Percentiles rank a stretch among this genome's conserved stretches.
phyloP scores from a whole-genome alignment of 441 rosid species.

The Gossypium laxum region DNA sequence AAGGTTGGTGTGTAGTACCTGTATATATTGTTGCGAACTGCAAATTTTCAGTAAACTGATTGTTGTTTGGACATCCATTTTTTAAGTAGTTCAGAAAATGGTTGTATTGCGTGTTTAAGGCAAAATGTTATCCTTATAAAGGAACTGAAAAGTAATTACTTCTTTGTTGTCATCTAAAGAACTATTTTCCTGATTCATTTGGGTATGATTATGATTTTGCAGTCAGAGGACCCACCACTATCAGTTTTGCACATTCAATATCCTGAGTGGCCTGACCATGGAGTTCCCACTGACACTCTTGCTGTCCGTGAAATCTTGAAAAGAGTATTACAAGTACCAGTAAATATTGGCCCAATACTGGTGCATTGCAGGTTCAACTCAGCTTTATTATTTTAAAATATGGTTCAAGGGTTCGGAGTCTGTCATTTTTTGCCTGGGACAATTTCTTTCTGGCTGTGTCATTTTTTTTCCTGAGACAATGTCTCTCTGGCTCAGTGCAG shows the following conservation, averaged over 20 bases:
- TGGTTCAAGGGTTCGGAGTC: neutral
- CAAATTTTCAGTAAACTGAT: neutral
- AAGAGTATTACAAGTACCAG: constrained; percentile 43
- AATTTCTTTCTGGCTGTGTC: constrained; percentile 4
- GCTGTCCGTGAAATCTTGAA: constrained; percentile 77
- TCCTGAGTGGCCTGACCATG: constrained; percentile 96
- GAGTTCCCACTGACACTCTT: constrained; percentile 65
- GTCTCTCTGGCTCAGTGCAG: constrained; percentile 55
- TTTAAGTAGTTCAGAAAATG: neutral
- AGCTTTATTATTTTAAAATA: constrained; percentile 6
- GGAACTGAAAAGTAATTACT: neutral
- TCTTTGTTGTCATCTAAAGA: neutral
- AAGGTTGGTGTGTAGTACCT: neutral
- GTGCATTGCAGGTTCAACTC: constrained; percentile 86
- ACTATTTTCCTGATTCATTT: neutral
- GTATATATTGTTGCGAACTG: neutral
- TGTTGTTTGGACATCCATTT: neutral
- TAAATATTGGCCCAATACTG: constrained; percentile 62
- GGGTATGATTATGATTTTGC: constrained; percentile 9
- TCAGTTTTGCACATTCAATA: constrained; percentile 73
- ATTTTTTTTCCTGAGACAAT: constrained; percentile 22
- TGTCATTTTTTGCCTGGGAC: constrained; percentile 15
- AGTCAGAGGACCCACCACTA: constrained; percentile 52
- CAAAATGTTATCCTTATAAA: neutral
- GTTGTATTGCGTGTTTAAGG: neutral